Evolutionary conservation across 2,329 filamentous ascomycete genomes (phyloP).

Genomic region (Xylariaceae sp.): DNA sequence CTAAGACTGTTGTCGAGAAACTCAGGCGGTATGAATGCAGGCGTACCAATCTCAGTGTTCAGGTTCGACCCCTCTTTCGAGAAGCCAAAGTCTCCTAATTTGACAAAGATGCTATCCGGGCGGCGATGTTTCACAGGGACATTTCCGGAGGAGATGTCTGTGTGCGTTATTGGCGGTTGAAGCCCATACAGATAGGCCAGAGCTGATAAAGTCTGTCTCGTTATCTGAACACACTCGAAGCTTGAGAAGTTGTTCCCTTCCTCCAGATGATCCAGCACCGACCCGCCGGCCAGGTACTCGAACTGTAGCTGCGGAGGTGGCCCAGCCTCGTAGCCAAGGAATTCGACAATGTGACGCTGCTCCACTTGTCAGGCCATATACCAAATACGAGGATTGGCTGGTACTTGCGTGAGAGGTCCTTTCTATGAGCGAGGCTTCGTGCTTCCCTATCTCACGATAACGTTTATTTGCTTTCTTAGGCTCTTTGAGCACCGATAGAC

Average conservation of each 20-base stretch:
- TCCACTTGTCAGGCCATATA: too few relatives aligned
- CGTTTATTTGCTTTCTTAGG: not conserved
- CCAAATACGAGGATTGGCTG: not conserved
- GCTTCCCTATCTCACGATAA: not conserved
- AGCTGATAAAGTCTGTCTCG: not conserved
- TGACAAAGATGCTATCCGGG: not conserved
- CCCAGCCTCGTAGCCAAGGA: not conserved
- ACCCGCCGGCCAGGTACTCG: constrained; percentile 2
- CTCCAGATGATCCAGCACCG: not conserved
- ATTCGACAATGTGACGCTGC: constrained; percentile 4
- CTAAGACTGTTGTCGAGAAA: not conserved
- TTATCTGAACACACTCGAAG: too few relatives aligned
- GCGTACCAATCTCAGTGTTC: not conserved
- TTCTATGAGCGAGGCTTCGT: not conserved
- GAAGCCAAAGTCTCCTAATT: constrained; percentile 3
- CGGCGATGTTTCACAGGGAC: constrained; percentile 1
- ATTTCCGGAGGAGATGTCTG: constrained; percentile 1
- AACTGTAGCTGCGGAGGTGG: not conserved
- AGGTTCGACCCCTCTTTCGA: not conserved
- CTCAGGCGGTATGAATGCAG: constrained; percentile 1
- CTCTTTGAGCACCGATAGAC: not conserved
- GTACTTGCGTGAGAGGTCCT: not conserved
- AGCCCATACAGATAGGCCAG: constrained; percentile 1
- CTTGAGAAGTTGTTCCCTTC: not conserved
- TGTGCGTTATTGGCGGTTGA: not conserved